These are phyloP conservation scores for Paxillus involutus DNA, from an alignment of 768 basidiomycete species.

Conservation along the genomic window DNA sequence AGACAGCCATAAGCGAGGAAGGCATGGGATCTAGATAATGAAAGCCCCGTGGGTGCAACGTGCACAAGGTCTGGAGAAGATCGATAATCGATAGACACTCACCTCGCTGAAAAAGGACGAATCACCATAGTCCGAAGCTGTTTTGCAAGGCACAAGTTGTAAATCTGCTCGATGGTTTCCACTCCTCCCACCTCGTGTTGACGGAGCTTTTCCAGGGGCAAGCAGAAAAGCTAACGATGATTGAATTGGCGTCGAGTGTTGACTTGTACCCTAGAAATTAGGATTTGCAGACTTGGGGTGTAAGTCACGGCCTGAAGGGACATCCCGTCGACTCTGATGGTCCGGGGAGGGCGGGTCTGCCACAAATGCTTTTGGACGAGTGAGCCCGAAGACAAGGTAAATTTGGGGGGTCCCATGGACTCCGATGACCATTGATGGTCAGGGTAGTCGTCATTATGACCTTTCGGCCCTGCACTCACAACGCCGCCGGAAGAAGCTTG, in stretches of 20 bases:
- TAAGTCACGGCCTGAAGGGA: background rate
- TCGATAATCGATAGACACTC: background rate
- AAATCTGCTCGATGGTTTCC: background rate
- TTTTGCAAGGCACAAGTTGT: background rate
- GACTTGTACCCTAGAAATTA: background rate
- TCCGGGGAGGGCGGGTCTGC: background rate
- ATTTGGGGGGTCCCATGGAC: background rate
- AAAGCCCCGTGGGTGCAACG: constrained; percentile 2
- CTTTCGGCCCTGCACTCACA: background rate
- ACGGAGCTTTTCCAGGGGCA: background rate
- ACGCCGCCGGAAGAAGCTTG: background rate
- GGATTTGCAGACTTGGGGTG: background rate
- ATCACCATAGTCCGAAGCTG: background rate
- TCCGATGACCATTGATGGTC: background rate
- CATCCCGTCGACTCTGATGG: background rate
- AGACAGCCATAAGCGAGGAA: background rate
- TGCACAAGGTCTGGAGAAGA: background rate
- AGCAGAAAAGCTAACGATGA: background rate
- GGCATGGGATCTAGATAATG: background rate
- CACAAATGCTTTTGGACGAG: background rate
- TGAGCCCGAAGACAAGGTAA: background rate
- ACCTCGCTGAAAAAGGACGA: background rate
- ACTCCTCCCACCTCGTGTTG: background rate
- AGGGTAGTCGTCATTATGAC: background rate
- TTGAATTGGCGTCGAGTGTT: background rate